phyloP scores from a whole-genome alignment of 176 grass and related monocot genomes.

The Zizania latifolia region DNA sequence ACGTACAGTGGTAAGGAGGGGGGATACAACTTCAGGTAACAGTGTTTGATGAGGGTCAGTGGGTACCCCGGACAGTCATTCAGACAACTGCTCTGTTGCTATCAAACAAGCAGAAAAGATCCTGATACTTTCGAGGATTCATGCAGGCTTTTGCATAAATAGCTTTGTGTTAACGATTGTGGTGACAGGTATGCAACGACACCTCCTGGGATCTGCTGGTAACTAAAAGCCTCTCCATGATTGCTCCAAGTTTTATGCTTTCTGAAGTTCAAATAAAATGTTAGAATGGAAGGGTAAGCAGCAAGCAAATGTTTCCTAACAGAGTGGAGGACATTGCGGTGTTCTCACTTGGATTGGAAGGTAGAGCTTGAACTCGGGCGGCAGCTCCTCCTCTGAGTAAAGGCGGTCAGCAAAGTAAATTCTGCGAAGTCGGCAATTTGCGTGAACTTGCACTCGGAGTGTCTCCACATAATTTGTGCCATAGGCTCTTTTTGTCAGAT shows the following conservation, averaged over 20 bases:
- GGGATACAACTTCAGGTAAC: neutral
- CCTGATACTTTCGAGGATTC: neutral
- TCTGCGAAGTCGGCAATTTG: constrained; percentile 82
- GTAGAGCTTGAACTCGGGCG: constrained; percentile 86
- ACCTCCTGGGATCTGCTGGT: neutral
- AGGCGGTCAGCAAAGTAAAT: constrained; percentile 81
- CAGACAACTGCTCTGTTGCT: neutral
- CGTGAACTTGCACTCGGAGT: constrained; percentile 84
- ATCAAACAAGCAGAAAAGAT: neutral
- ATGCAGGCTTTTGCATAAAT: neutral
- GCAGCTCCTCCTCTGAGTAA: constrained; percentile 82
- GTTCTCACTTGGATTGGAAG: constrained; percentile 76
- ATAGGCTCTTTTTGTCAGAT: constrained; percentile 76
- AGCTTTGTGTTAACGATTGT: neutral
- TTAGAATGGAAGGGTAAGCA: neutral
- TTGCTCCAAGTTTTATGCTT: neutral
- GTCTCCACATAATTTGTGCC: constrained; percentile 93
- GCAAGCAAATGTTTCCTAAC: neutral
- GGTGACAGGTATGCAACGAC: neutral
- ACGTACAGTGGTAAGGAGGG: neutral
- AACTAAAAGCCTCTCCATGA: neutral
- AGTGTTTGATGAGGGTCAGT: neutral
- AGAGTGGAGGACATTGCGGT: neutral
- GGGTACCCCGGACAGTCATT: neutral
- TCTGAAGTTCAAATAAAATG: constrained; percentile 19